A percentile compares a stretch with the other conserved stretches of the same genome.
These are phyloP conservation scores for Chaetomium sp. DNA, from an alignment of 2,329 filamentous ascomycete species.

Conservation along the genomic window DNA sequence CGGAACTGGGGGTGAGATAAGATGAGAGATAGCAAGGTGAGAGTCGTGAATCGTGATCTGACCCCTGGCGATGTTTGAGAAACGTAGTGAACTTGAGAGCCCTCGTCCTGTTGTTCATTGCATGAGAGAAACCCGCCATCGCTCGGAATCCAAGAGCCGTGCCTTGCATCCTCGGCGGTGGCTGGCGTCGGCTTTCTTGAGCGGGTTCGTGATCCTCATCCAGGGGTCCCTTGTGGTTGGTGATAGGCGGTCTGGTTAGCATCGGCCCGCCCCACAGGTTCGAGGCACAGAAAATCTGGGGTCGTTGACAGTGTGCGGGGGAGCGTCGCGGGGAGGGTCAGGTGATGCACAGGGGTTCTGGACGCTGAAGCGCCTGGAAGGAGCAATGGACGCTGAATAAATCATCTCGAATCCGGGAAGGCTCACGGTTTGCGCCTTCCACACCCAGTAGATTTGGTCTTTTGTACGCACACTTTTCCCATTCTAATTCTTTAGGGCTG, in stretches of 20 bases:
- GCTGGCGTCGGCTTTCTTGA: conserved; percentile 19
- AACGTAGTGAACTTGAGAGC: not conserved
- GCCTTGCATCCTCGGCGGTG: conserved; percentile 5
- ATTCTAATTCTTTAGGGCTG: not conserved
- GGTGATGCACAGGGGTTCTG: not conserved
- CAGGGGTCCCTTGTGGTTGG: not conserved
- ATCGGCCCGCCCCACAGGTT: conserved; percentile 9
- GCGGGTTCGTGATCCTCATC: not conserved
- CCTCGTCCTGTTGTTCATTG: not conserved
- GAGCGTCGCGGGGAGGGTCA: not conserved
- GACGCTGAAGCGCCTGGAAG: not conserved
- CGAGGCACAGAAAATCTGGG: not conserved
- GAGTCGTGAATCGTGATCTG: too few species aligned
- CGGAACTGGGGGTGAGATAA: too few species aligned
- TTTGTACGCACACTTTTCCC: not conserved
- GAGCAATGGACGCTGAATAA: too few species aligned
- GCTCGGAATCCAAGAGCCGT: not conserved
- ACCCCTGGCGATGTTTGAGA: too few species aligned
- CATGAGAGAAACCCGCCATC: not conserved
- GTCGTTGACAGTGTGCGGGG: not conserved
- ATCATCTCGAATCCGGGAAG: too few species aligned
- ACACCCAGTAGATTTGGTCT: not conserved
- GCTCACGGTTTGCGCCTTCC: too few species aligned
- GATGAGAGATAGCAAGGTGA: too few species aligned
- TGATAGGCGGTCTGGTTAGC: conserved; percentile 8